Evolutionary conservation across 306 rosid species (phyloP).

Genomic region (Mucuna pruriens): DNA sequence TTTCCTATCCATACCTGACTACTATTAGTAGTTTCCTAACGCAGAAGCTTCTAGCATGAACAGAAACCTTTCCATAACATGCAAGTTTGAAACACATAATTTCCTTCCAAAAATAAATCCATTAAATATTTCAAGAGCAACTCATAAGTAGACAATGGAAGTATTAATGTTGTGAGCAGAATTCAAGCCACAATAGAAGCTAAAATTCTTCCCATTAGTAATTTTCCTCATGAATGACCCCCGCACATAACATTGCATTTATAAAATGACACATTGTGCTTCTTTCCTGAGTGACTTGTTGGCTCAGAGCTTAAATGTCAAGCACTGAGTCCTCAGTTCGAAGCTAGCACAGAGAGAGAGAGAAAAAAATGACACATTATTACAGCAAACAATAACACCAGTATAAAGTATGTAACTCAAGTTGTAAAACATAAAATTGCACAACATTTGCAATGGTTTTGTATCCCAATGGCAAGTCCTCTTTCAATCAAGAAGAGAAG

Average conservation of each 20-base stretch:
- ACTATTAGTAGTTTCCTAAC: not conserved
- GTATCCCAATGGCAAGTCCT: not conserved
- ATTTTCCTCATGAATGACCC: not conserved
- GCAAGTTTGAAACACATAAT: not conserved
- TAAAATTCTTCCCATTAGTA: not conserved
- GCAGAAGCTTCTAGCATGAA: not conserved
- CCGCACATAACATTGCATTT: not conserved
- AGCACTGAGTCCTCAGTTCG: too few species aligned
- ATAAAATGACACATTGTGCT: not conserved
- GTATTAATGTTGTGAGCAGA: not conserved
- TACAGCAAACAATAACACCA: conserved; percentile 8
- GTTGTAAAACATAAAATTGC: not conserved
- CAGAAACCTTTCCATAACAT: not conserved
- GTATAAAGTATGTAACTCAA: not conserved
- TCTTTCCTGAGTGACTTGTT: not conserved
- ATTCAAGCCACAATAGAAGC: not conserved
- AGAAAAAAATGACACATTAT: too few species aligned
- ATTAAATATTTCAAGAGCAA: not conserved
- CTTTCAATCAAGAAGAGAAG: not conserved
- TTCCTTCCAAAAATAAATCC: not conserved
- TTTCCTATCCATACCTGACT: not conserved
- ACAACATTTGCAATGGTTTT: not conserved
- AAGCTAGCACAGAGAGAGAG: too few species aligned
- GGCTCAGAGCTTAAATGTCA: not conserved
- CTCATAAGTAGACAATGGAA: not conserved